Base-by-base conservation (phyloP, 1,139 yeast genomes). In the Taphrina wiesneri region DNA sequence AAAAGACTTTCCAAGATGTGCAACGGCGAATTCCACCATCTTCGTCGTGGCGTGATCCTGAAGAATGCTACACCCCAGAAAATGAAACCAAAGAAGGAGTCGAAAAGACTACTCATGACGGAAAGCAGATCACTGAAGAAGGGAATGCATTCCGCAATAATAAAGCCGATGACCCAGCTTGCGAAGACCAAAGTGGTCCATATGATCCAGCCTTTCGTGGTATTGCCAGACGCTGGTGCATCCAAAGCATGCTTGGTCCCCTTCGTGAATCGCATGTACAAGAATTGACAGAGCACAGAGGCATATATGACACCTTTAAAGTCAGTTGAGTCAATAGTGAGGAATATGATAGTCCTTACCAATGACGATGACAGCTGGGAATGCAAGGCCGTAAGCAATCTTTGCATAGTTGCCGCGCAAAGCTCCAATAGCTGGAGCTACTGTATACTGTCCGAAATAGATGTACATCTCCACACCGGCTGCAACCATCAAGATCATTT, bases 41-140 rank as follows among this genome's bases (percentile, higher is more conserved):
- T 17, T 19, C 43, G 45, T 28, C 65, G 43, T 17, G 64, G 64
- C 15, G 60, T 69, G 66, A 75, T 68, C 43, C 71, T 80, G 72
- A 84, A 79, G 73, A 74, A 84, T 0, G 87, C 87, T 41, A 83
- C 80, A n/a, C 86, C 86, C 87, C 87, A 85, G 72, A 84, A 85
- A 23, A 84, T 82, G 72, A 82, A 85, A 0, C 87, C 87, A 71
- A 85, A 85, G 85, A 86, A 85, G 72, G 86, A 83, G 73, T 84
- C 87, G 71, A 85, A 85, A 63, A 85, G 76, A 2, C 87, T 83
- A n/a, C 84, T 81, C 87, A 85, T 84, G 72, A 85, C 76, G 5
- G 86, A 80, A 56, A 85, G 77, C 70, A 85, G 75, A 71, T 84
- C 87, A 34, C 84, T 79, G 74, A 85, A 85, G 74, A 85, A 84